Evolutionary conservation across 192 early-diverging fungal genomes (phyloP).

Genomic region (Thoreauomyces humboldtii): DNA sequence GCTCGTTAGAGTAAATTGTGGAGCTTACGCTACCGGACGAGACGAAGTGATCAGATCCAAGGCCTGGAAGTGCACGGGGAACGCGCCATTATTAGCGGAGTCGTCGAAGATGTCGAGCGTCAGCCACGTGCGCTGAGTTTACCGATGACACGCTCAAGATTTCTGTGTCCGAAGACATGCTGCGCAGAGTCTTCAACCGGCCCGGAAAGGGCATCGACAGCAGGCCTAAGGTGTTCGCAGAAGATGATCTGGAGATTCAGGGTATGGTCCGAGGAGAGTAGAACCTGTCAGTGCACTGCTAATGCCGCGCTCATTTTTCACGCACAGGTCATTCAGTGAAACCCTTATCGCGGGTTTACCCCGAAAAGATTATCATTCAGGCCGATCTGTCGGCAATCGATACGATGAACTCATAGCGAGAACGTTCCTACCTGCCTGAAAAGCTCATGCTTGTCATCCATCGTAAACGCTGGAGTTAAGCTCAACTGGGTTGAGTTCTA

Average conservation of each 20-base stretch:
- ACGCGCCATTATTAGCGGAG: constrained; percentile 90
- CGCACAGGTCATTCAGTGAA: too few species aligned
- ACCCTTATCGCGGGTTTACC: too few species aligned
- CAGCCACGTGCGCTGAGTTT: constrained; percentile 89
- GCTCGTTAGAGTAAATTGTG: too few species aligned
- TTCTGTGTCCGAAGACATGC: constrained; percentile 96
- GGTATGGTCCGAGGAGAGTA: too few species aligned
- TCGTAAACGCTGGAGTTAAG: too few species aligned
- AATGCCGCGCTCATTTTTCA: too few species aligned
- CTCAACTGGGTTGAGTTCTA: too few species aligned
- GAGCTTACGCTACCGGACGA: constrained; percentile 95
- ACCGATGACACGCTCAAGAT: constrained; percentile 90
- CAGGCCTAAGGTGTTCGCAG: constrained; percentile 96
- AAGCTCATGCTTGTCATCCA: too few species aligned
- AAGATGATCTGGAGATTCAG: constrained; percentile 94
- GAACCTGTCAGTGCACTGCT: too few species aligned
- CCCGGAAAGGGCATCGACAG: constrained; percentile 97
- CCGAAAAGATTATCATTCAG: too few species aligned
- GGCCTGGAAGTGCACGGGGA: constrained; percentile 94
- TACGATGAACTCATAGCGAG: too few species aligned
- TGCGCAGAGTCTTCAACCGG: constrained; percentile 97
- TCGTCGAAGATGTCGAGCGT: constrained; percentile 96
- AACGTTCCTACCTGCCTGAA: too few species aligned
- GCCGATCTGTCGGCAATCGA: neutral
- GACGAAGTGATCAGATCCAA: constrained; percentile 84